These are phyloP conservation scores for Eutrema heterophyllum DNA, from an alignment of 345 rosid species.

Conservation along the genomic window DNA sequence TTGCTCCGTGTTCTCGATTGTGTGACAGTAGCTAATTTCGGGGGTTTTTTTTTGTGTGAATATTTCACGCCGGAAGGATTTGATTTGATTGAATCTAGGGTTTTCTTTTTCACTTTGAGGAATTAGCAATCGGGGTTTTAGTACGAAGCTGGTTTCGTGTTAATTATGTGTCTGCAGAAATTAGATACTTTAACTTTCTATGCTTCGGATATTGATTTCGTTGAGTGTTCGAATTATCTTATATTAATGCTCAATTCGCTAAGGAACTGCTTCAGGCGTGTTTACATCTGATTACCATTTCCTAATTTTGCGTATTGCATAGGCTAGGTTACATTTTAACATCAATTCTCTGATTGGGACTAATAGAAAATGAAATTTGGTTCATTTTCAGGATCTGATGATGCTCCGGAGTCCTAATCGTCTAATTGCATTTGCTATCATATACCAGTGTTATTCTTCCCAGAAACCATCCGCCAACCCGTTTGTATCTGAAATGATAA, in stretches of 20 bases:
- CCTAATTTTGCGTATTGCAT: neutral
- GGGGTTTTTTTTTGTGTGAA: neutral
- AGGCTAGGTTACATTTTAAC: neutral
- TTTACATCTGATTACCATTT: neutral
- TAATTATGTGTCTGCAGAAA: neutral
- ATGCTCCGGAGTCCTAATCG: constrained; percentile 58
- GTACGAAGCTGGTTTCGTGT: neutral
- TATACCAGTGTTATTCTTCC: constrained; percentile 57
- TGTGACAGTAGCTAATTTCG: neutral
- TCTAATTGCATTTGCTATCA: constrained; percentile 62
- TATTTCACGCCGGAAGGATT: neutral
- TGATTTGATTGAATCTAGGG: constrained; percentile 19
- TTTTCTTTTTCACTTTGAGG: neutral
- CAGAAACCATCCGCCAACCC: constrained; percentile 54
- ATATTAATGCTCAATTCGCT: neutral
- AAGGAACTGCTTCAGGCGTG: neutral
- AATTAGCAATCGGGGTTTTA: neutral
- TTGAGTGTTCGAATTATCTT: neutral
- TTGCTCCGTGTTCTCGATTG: neutral
- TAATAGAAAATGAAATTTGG: neutral
- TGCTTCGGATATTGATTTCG: neutral
- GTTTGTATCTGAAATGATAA: constrained; percentile 48
- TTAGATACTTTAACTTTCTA: neutral
- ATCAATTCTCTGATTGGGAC: neutral
- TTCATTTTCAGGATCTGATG: constrained; percentile 45